Percentiles rank a stretch among this genome's conserved stretches.
Conservation (phyloP, 352 stramenopile genomes). For the Globisporangium acanthophoron region DNA sequence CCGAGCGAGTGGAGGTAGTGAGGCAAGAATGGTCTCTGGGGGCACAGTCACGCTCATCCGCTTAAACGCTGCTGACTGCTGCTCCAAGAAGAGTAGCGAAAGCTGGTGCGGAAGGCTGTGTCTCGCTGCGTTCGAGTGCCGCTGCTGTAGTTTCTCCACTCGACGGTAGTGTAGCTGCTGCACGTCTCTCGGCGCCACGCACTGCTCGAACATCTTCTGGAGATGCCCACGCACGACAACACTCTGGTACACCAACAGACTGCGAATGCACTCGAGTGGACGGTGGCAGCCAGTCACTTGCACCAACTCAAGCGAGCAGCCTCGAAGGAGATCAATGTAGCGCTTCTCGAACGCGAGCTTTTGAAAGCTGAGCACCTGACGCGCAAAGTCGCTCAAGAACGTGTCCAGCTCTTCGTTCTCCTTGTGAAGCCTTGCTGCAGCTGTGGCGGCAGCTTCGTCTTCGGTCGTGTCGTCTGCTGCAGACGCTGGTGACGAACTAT, state of each 20-base stretch:
- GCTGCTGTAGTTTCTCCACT: constrained; percentile 24
- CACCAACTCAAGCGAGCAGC: constrained; percentile 52
- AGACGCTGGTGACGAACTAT: background rate
- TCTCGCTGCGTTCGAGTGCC: constrained; percentile 30
- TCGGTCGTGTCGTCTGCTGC: background rate
- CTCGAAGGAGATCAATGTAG: constrained; percentile 22
- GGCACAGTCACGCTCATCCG: constrained; percentile 38
- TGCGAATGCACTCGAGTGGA: constrained; percentile 41
- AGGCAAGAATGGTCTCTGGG: constrained; percentile 34
- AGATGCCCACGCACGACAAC: constrained; percentile 30
- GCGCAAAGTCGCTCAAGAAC: constrained; percentile 19
- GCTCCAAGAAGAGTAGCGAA: constrained; percentile 54
- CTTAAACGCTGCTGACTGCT: constrained; percentile 62
- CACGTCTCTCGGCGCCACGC: constrained; percentile 27
- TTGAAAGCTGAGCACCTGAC: constrained; percentile 26
- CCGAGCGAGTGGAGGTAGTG: constrained; percentile 30
- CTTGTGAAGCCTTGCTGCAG: constrained; percentile 8
- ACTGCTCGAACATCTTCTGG: constrained; percentile 26
- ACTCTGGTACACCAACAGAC: constrained; percentile 65
- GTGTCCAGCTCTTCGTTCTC: constrained; percentile 17
- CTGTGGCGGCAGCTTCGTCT: constrained; percentile 14
- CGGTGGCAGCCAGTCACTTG: constrained; percentile 46
- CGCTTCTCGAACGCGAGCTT: constrained; percentile 46
- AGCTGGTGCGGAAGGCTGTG: constrained; percentile 65
- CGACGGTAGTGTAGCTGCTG: constrained; percentile 48